Evolutionary conservation across 78 protist species (phyloP), one percentile per base, ranked within the genome.

Genomic region (Cavenderia fasciculata): DNA sequence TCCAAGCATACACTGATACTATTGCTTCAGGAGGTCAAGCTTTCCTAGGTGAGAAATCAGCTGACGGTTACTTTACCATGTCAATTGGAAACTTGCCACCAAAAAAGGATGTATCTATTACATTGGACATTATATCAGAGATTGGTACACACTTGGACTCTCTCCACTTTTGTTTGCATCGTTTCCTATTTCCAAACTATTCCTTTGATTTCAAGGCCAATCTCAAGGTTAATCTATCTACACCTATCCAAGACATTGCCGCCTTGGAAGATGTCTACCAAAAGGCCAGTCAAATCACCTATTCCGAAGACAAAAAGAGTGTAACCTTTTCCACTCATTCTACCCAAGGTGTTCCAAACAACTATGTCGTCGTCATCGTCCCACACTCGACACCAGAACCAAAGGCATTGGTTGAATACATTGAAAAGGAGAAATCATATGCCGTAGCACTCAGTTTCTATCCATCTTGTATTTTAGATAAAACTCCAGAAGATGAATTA

Each of bases 81-180:
- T 25, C 41, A 0, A 62, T 97, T 14, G 98, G 98, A 61, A 93
- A 92, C 65, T 41, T 97, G 33, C 96, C 90, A 16, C 90, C 94
- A 14, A 23, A 31, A 36, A 46, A 44, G 36, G 4, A 1, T n/a
- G 89, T 89, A 2, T 7, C 49, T 18, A 41, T 95, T 18, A 1
- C 12, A 21, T 72, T 96, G 46, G 92, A 90, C 34, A 91, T 93
- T 40, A 59, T 92, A 4, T 59, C 92, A 2, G 96, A 91, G 33
- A 87, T 96, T 31, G 71, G 86, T 29, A 23, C 12, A 2, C 73
- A 76, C 34, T n/a, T 31, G 7, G 19, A 49, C 10, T 33, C 21
- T 33, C 38, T 76, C 18, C 86, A 76, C 5, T 61, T 29, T 27
- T 76, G 57, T 46, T 19, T 76, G 2, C 86, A 76, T 46, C 27